phyloP scores from a whole-genome alignment of 2,329 filamentous ascomycete species.

The Cercospora sesami region DNA sequence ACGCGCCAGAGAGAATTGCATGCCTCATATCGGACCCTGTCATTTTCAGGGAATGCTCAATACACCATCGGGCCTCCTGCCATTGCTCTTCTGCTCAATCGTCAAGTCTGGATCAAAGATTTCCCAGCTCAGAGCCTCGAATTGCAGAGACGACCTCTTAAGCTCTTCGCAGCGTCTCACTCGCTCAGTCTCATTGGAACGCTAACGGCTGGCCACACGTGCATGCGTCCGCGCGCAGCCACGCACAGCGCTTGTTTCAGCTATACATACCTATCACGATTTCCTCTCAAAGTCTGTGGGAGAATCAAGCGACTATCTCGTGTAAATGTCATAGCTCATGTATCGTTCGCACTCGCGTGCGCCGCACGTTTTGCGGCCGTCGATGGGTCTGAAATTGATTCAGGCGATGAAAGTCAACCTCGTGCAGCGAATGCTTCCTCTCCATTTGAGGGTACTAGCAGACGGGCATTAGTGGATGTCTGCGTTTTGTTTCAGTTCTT shows the following conservation, averaged over 20 bases:
- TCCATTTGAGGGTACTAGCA: background rate
- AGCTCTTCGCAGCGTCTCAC: background rate
- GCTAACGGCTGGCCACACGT: conserved; percentile 10
- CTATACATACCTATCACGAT: conserved; percentile 1
- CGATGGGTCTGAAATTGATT: background rate
- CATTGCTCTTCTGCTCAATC: background rate
- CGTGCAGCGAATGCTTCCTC: conserved; percentile 3
- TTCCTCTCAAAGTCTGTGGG: background rate
- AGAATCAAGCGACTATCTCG: background rate
- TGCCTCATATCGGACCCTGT: background rate
- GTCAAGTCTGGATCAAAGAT: background rate
- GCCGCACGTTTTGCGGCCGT: background rate
- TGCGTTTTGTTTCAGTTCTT: conserved; percentile 12
- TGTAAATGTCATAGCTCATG: background rate
- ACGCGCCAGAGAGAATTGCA: background rate
- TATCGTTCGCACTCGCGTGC: background rate
- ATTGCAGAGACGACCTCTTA: background rate
- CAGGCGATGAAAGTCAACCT: background rate
- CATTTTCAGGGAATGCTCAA: background rate
- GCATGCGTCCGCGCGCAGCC: conserved; percentile 10
- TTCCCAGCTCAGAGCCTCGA: background rate
- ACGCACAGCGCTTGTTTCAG: conserved; percentile 11
- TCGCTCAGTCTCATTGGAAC: background rate
- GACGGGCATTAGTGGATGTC: conserved; percentile 9
- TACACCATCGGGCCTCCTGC: background rate